Evolutionary conservation across 192 early-diverging fungal genomes (phyloP), one percentile per base, ranked within the genome.

Genomic region (Chytriomyces sp.): DNA sequence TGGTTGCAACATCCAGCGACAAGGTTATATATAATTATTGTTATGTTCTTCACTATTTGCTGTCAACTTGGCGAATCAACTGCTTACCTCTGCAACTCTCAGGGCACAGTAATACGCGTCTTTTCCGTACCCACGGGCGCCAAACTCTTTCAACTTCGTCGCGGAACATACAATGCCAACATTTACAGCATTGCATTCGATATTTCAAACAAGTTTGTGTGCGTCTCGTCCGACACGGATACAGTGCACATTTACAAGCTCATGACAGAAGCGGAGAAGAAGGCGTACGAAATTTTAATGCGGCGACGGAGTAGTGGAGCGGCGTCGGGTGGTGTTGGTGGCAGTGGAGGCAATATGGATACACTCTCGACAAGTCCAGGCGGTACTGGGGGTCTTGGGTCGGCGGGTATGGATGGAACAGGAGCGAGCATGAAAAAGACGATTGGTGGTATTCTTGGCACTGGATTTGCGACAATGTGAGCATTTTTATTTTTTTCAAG

Each of bases 161-260:
- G 97, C 48, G 97, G 97, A 63, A 92, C 96, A 1, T 97, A 97
- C 80, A 89, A 93, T 13, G 93, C 95, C 26, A 87, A 91, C 68
- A 98, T 99, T 72, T 95, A 93, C 72, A 97, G 95, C 8, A 87
- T 99, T 26, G 88, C 94, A 0, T 99, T 99, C 80, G 95, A 93
- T 70, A 69, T 90, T 7, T 82, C 87, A 16, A 87, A 84, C 66
- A 83, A 91, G 5, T 82, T 94, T 35, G 87, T 97, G 20, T 89
- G 91, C 84, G 94, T 94, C 5, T 95, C 94, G 6, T 93, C 91
- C 65, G 98, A 94, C 57, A 94, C 96, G 0, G 96, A 97, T 71
- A 99, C 98, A 0, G 93, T 99, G 7, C 98, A 99, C 72, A 92
- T 99, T 44, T 99, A 94, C 86, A 94, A 93, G 71, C 75, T 96